Evolutionary conservation across 148 eudicot genomes (phyloP).

Genomic region (Nyssa sinensis): DNA sequence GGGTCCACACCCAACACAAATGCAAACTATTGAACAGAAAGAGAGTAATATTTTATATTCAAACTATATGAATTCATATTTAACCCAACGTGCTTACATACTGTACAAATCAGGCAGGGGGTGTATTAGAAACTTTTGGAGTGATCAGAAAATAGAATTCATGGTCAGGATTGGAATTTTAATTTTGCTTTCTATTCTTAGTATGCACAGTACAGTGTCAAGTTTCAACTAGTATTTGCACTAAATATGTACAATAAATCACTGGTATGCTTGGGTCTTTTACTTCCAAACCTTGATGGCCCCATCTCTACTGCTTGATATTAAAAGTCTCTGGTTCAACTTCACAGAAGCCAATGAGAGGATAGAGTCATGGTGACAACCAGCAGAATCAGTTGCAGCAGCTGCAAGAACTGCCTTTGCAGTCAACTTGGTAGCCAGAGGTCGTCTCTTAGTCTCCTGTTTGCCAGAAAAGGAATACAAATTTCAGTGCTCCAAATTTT

Average conservation of each 20-base stretch:
- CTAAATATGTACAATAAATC: conserved; percentile 31
- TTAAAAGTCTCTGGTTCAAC: conserved; percentile 79
- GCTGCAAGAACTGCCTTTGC: conserved; percentile 76
- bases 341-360: conserved; percentile 85
- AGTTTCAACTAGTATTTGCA: conserved; percentile 11
- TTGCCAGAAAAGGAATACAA: conserved; percentile 5
- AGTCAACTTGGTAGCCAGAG: conserved; percentile 62
- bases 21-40: not conserved
- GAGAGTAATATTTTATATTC: not conserved
- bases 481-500: not conserved
- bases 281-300: conserved; percentile 96
- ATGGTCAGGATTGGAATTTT: not conserved
- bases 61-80: not conserved
- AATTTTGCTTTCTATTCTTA: not conserved
- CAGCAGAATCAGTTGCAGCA: conserved; percentile 94
- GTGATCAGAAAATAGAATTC: not conserved
- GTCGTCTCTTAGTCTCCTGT: conserved; percentile 72
- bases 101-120: conserved; percentile 1
- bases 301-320: conserved; percentile 95
- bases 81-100: not conserved
- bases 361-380: conserved; percentile 91
- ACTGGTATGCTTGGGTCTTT: conserved; percentile 13
- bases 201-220: conserved; percentile 15
- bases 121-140: not conserved
- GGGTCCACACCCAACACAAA: too few relatives aligned